phyloP scores from a whole-genome alignment of 495 filamentous ascomycete genomes.

The Penicillium alfredii region DNA sequence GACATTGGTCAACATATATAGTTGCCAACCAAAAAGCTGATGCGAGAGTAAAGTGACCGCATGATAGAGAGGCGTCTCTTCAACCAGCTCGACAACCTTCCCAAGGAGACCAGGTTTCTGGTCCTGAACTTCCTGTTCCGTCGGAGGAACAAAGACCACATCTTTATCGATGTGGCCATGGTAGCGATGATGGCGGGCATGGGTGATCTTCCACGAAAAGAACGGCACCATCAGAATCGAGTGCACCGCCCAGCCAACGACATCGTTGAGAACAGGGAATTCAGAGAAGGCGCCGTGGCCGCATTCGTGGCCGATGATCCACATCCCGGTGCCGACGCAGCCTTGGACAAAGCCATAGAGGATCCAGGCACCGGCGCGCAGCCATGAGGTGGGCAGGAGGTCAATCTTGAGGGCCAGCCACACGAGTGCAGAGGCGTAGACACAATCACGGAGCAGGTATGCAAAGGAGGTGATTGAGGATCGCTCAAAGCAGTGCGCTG shows the following conservation, averaged over 20 bases:
- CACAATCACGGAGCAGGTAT: slow-evolving; percentile 14
- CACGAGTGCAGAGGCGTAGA: slow-evolving; percentile 18
- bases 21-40: slow-evolving; percentile 52
- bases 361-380: slow-evolving; percentile 17
- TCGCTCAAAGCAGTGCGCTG: slow-evolving; percentile 24
- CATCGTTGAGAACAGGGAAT: slow-evolving; percentile 55
- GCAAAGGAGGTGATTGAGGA: slow-evolving; percentile 13
- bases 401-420: slow-evolving; percentile 20
- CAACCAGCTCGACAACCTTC: slow-evolving; percentile 41
- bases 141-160: slow-evolving; percentile 52
- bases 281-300: slow-evolving; percentile 61
- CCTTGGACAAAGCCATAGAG: slow-evolving; percentile 21
- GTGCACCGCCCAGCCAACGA: slow-evolving; percentile 61
- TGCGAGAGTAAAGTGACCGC: slow-evolving; percentile 44
- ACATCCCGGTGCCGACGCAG: slow-evolving; percentile 23
- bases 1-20: slow-evolving; percentile 50
- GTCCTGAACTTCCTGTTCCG: slow-evolving; percentile 33
- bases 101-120: slow-evolving; percentile 29
- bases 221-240: slow-evolving; percentile 63
- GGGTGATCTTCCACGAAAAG: slow-evolving; percentile 72
- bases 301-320: slow-evolving; percentile 26
- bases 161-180: slow-evolving; percentile 56
- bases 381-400: slow-evolving; percentile 14
- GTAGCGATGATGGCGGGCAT: slow-evolving; percentile 65
- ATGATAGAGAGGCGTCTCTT: slow-evolving; percentile 52